A percentile compares a stretch with the other conserved stretches of the same genome.
phyloP scores from a whole-genome alignment of 1,139 yeast species.

The Casaregolazyma suthepensis region DNA sequence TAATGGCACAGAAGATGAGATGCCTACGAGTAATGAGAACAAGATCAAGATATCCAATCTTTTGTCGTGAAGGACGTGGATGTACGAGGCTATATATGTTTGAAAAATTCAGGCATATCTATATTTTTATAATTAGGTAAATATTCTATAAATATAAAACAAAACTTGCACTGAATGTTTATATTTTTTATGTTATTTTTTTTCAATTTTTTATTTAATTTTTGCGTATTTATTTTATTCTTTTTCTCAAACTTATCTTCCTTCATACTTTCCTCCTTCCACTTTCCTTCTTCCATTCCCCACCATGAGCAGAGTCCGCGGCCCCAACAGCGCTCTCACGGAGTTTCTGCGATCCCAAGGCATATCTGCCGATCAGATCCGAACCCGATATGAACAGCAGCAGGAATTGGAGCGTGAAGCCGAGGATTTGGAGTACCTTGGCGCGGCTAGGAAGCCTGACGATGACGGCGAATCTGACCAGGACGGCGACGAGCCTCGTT shows the following conservation, averaged over 20 bases:
- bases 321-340: constrained; percentile 39
- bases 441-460: constrained; percentile 8
- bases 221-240: too few species aligned
- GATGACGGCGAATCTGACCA: constrained; percentile 34
- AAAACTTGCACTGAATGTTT: background rate
- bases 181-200: too few species aligned
- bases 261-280: background rate
- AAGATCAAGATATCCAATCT: constrained; percentile 25
- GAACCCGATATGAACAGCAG: constrained; percentile 48
- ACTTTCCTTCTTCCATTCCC: background rate
- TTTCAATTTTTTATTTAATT: too few species aligned
- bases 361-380: constrained; percentile 73
- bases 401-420: constrained; percentile 23
- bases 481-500: constrained; percentile 26
- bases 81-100: background rate
- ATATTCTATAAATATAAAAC: background rate
- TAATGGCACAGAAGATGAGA: background rate
- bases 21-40: constrained; percentile 10
- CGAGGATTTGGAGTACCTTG: constrained; percentile 11
- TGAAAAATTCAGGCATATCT: background rate
- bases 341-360: constrained; percentile 59
- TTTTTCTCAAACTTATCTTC: background rate
- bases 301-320: constrained; percentile 21
- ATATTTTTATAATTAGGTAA: background rate
- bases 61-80: constrained; percentile 16